Conservation (phyloP, 805 yeast genomes). For the Candida silvicultrix region DNA sequence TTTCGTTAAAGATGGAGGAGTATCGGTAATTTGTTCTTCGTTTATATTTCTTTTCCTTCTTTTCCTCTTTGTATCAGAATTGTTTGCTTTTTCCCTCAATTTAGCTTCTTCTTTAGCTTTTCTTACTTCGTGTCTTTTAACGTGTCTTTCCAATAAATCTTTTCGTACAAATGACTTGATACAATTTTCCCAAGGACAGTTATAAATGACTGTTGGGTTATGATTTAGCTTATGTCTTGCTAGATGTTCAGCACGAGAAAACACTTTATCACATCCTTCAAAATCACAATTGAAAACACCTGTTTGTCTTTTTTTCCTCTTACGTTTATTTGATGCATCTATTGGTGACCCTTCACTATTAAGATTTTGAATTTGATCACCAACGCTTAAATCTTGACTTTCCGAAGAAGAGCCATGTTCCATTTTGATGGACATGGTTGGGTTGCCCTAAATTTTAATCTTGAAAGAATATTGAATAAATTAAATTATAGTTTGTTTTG, state of each 20-base stretch:
- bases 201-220: conserved; percentile 45
- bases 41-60: conserved; percentile 9
- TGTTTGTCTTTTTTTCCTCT: conserved; percentile 19
- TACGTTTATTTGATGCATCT: conserved; percentile 8
- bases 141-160: conserved; percentile 45
- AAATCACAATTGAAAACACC: conserved; percentile 35
- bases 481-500: too few species aligned
- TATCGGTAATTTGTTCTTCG: background rate
- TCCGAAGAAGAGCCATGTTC: background rate
- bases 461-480: background rate
- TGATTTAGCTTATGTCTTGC: conserved; percentile 62
- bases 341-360: background rate
- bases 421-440: background rate
- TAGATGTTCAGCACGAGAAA: conserved; percentile 57
- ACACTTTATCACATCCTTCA: conserved; percentile 47
- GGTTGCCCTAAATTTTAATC: too few species aligned
- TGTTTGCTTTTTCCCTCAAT: conserved; percentile 4
- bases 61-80: conserved; percentile 6
- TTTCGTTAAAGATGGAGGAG: too few species aligned
- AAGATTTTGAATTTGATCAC: background rate
- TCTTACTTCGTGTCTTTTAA: conserved; percentile 34
- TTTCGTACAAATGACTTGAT: conserved; percentile 56
- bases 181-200: conserved; percentile 44
- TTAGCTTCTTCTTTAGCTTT: conserved; percentile 22
- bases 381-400: background rate